Conservation (phyloP, 2,329 filamentous ascomycete genomes). For the Aspergillus viridinutans region DNA sequence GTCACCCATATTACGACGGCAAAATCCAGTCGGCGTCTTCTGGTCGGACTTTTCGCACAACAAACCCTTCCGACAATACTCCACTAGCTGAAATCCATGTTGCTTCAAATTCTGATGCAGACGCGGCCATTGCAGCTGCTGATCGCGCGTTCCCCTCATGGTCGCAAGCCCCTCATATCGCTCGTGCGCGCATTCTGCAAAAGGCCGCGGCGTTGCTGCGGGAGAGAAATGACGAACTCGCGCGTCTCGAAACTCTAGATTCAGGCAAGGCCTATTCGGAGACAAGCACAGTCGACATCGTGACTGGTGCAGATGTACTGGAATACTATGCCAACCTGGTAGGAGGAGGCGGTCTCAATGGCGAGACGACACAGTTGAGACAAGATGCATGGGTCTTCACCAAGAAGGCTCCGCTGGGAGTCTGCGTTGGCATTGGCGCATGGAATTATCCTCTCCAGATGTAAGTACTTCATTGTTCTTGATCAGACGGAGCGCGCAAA, state of each 20-base stretch:
- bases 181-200: constrained; percentile 72
- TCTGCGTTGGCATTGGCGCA: constrained; percentile 81
- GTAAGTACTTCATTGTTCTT: constrained; percentile 21
- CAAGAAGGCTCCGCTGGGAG: constrained; percentile 74
- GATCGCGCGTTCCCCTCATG: constrained; percentile 68
- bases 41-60: constrained; percentile 62
- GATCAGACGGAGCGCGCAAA: neutral
- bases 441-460: constrained; percentile 95
- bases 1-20: constrained; percentile 73
- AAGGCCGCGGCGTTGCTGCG: constrained; percentile 71
- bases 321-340: constrained; percentile 82
- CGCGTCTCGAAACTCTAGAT: constrained; percentile 74
- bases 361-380: constrained; percentile 70
- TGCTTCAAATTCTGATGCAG: constrained; percentile 63
- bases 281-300: constrained; percentile 77
- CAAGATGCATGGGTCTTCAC: constrained; percentile 78
- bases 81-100: constrained; percentile 68
- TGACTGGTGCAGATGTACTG: constrained; percentile 77
- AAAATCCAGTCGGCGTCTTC: constrained; percentile 58
- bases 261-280: constrained; percentile 84
- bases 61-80: constrained; percentile 68
- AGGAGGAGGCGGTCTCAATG: constrained; percentile 72
- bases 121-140: constrained; percentile 68
- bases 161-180: constrained; percentile 70
- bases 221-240: constrained; percentile 72